Evolutionary conservation across 192 early-diverging fungal genomes (phyloP).

Genomic region (Backusella morwellensis): DNA sequence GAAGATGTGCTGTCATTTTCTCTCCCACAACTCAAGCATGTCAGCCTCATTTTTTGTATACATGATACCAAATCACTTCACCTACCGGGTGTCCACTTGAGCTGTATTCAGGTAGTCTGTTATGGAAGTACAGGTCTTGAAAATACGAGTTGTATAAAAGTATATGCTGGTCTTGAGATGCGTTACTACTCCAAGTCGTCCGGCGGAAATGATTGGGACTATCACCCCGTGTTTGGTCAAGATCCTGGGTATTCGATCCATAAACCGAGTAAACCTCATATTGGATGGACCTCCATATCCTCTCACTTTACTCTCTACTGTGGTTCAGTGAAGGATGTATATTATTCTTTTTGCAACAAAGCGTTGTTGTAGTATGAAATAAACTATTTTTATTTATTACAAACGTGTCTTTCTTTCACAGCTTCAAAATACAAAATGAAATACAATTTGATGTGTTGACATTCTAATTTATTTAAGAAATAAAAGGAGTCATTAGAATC

Average conservation of each 20-base stretch:
- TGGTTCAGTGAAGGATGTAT: not conserved
- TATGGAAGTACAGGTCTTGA: not conserved
- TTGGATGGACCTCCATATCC: too few relatives aligned
- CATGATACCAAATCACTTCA: not conserved
- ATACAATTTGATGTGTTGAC: too few relatives aligned
- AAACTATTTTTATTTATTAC: too few relatives aligned
- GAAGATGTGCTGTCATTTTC: not conserved
- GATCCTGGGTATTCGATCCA: not conserved
- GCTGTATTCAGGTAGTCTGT: not conserved
- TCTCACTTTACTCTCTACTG: not conserved
- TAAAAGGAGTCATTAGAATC: too few relatives aligned
- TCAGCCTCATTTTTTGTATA: not conserved
- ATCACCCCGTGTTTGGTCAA: not conserved
- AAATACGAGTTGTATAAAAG: too few relatives aligned
- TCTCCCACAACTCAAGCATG: not conserved
- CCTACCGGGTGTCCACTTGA: not conserved
- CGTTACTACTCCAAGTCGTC: not conserved
- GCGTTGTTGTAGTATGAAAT: not conserved
- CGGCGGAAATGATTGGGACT: not conserved
- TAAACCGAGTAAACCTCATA: not conserved
- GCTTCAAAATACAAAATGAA: too few relatives aligned
- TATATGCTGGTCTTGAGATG: too few relatives aligned
- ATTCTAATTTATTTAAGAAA: too few relatives aligned
- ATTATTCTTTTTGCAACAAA: not conserved
- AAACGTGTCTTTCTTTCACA: too few relatives aligned